These are phyloP conservation scores for Letharia columbiana DNA, from an alignment of 495 filamentous ascomycete genomes.

Conservation along the genomic window DNA sequence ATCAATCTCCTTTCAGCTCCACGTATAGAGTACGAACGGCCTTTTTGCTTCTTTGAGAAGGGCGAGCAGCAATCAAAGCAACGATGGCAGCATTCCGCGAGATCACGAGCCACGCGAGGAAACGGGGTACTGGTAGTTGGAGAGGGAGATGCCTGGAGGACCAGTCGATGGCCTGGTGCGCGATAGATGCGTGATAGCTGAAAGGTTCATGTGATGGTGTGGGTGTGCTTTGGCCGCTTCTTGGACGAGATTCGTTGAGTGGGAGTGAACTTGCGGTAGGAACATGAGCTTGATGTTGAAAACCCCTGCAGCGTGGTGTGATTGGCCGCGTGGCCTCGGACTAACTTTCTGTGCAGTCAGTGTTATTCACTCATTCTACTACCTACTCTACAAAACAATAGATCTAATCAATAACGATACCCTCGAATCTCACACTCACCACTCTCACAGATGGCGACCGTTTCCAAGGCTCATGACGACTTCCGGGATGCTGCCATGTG, in stretches of 20 bases:
- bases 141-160: neutral
- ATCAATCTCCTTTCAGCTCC: slow-evolving; percentile 16
- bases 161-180: slow-evolving; percentile 19
- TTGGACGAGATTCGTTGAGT: slow-evolving; percentile 30
- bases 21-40: slow-evolving; percentile 16
- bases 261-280: slow-evolving; percentile 25
- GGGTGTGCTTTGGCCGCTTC: slow-evolving; percentile 27
- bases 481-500: slow-evolving; percentile 4
- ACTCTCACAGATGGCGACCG: neutral
- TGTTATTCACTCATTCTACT: neutral
- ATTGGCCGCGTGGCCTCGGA: slow-evolving; percentile 30
- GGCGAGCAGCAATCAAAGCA: neutral
- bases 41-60: slow-evolving; percentile 23
- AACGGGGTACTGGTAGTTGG: neutral
- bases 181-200: slow-evolving; percentile 15
- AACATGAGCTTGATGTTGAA: slow-evolving; percentile 27
- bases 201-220: slow-evolving; percentile 18
- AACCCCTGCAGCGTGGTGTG: slow-evolving; percentile 32
- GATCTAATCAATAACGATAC: neutral
- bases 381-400: neutral
- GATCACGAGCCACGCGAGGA: slow-evolving; percentile 4
- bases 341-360: neutral
- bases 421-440: neutral
- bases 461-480: neutral
- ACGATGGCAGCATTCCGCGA: neutral